Conservation (phyloP, 2,329 filamentous ascomycete species). For the Escovopsis sp. region DNA sequence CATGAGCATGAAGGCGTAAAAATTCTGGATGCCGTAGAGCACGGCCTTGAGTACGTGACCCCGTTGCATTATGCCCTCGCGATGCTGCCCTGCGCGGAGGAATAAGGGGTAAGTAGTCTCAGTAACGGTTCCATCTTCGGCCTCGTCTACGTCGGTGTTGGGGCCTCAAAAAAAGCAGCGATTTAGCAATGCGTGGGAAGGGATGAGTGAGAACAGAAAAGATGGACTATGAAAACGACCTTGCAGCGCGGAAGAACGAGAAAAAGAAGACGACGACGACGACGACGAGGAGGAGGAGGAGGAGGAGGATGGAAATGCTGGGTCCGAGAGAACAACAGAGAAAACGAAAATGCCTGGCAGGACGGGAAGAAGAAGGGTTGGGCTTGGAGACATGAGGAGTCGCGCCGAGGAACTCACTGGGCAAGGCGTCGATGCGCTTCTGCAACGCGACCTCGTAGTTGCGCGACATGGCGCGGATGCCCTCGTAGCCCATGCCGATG, state of each 20-base stretch:
- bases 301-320: too few species aligned
- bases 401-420: conserved; percentile 31
- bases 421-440: conserved; percentile 30
- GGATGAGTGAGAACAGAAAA: too few species aligned
- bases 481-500: conserved; percentile 86
- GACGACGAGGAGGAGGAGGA: too few species aligned
- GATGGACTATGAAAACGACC: too few species aligned
- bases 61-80: conserved; percentile 45
- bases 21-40: conserved; percentile 85
- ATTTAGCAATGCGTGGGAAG: not conserved
- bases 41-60: conserved; percentile 66
- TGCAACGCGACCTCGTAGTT: conserved; percentile 54
- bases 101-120: conserved; percentile 41
- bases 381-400: conserved; percentile 1
- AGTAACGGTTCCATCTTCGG: conserved; percentile 29
- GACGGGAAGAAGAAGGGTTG: not conserved
- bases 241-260: too few species aligned
- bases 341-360: not conserved
- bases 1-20: conserved; percentile 99
- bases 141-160: not conserved
- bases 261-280: too few species aligned
- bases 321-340: too few species aligned
- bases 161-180: not conserved
- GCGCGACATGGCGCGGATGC: conserved; percentile 60
- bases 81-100: conserved; percentile 59